Evolutionary conservation across 1,284 basidiomycete genomes (phyloP), one percentile per base, ranked within the genome.

Genomic region (Irpex lacteus): DNA sequence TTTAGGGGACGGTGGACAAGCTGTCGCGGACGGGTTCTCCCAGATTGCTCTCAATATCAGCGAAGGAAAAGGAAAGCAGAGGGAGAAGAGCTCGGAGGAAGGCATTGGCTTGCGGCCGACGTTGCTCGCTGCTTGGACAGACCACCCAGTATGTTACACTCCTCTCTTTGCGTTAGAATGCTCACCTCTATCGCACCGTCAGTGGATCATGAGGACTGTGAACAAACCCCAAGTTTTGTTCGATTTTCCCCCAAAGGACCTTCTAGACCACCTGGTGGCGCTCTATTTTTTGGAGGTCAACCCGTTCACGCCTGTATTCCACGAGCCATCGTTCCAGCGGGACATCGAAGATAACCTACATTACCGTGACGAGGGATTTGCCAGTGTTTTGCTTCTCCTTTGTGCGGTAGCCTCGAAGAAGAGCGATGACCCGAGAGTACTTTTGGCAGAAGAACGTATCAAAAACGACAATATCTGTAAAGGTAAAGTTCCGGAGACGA

Each of bases 361-460:
- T 72, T 74, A 79, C 11, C 80, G 74, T 8, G 86, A 92, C 70
- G 63, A 79, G 5, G 78, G 83, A 9, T 94, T 95, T 72, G 90
- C 84, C 13, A 83, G 83, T n/a, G 84, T 89, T 4, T 82, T 92
- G 54, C 76, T 95, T 37, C 78, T 93, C 53, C 85, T 95, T 0
- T 94, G 91, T 72, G 91, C 94, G 0, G 79, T 88, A 62, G 94
- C 86, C 1, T 78, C 91, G 0, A 83, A 89, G 26, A 90, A 82
- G 71, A 85, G 87, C 13, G 81, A 88, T 62, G 92, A 94, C 72
- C 81, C 83, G 0, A 80, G 90, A 11, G 86, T 90, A 2, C 74
- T 89, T 67, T 78, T 81, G 36, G 79, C 82, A 15, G 81, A 79
- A 59, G 74, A 52, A 19, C 50, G 76, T 47, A 74, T 76, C 19